Conservation (phyloP, 352 stramenopile genomes). For the Phytophthora rubi region DNA sequence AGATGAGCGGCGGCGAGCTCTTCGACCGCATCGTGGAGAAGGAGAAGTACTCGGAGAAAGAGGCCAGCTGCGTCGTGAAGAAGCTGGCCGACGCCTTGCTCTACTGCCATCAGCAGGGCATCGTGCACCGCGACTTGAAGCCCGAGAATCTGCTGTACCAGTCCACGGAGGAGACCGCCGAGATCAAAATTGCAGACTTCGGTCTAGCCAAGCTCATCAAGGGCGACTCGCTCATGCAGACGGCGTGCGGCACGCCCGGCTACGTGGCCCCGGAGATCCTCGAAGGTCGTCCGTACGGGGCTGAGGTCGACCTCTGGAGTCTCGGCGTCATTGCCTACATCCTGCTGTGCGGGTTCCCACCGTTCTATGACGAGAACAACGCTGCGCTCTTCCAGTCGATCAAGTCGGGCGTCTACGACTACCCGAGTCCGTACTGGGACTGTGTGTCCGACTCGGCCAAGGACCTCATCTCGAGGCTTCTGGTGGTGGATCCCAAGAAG, state of each 20-base stretch:
- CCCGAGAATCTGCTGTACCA: slow-evolving; percentile 92
- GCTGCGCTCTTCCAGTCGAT: slow-evolving; percentile 89
- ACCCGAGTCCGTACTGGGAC: slow-evolving; percentile 94
- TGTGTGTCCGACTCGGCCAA: slow-evolving; percentile 92
- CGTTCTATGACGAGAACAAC: slow-evolving; percentile 96
- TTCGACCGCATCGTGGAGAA: slow-evolving; percentile 94
- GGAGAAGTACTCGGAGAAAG: slow-evolving; percentile 92
- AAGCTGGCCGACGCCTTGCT: slow-evolving; percentile 84
- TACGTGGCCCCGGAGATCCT: slow-evolving; percentile 98
- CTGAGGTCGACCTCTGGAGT: slow-evolving; percentile 95
- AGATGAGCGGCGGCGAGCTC: slow-evolving; percentile 91
- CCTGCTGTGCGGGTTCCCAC: slow-evolving; percentile 93
- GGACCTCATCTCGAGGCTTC: slow-evolving; percentile 91
- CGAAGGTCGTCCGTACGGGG: slow-evolving; percentile 91
- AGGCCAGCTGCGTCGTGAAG: slow-evolving; percentile 85
- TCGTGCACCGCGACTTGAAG: slow-evolving; percentile 92
- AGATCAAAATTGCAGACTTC: slow-evolving; percentile 96
- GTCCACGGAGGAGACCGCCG: slow-evolving; percentile 84
- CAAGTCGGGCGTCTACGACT: slow-evolving; percentile 92
- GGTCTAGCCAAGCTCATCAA: slow-evolving; percentile 92
- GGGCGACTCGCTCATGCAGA: slow-evolving; percentile 94
- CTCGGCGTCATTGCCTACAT: slow-evolving; percentile 98
- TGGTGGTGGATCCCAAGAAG: slow-evolving; percentile 91
- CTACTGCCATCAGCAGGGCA: slow-evolving; percentile 90
- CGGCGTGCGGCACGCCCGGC: slow-evolving; percentile 95